A percentile compares a stretch with the other conserved stretches of the same genome.
phyloP scores from a whole-genome alignment of 208 protist species.

The Leptomonas pyrrhocoris region DNA sequence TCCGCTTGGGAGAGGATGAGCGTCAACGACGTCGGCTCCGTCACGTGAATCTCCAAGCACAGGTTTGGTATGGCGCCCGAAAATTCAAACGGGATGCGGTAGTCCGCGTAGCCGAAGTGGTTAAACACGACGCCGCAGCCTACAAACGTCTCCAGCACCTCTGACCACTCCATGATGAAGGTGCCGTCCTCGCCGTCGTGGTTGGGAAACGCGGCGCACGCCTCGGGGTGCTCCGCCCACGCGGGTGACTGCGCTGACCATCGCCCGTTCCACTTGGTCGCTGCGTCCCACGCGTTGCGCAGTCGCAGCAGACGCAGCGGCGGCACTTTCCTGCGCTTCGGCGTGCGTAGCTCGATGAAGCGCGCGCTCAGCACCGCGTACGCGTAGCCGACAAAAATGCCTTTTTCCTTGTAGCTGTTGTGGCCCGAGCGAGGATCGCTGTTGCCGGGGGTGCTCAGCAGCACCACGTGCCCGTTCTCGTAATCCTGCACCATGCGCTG shows the following conservation, averaged over 20 bases:
- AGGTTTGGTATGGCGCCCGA: constrained; percentile 34
- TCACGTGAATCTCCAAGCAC: constrained; percentile 50
- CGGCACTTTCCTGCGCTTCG: constrained; percentile 21
- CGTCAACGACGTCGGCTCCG: constrained; percentile 39
- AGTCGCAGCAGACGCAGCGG: constrained; percentile 46
- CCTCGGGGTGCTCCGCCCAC: constrained; percentile 55
- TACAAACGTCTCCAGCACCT: constrained; percentile 54
- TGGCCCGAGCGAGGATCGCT: constrained; percentile 26
- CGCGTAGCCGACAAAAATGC: constrained; percentile 54
- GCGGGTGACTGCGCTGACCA: constrained; percentile 46
- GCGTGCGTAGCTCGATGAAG: constrained; percentile 13
- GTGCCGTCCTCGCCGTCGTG: constrained; percentile 45
- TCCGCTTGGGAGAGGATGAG: constrained; percentile 63
- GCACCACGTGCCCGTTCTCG: constrained; percentile 44
- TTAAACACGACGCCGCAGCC: constrained; percentile 57
- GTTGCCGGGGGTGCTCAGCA: constrained; percentile 56
- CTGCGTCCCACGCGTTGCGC: constrained; percentile 65
- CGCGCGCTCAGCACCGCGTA: constrained; percentile 50
- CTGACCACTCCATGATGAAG: constrained; percentile 59
- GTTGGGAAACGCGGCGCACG: constrained; percentile 37
- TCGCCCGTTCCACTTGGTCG: constrained; percentile 53
- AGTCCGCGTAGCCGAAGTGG: constrained; percentile 47
- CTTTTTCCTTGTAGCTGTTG: constrained; percentile 42
- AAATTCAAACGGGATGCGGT: constrained; percentile 62
- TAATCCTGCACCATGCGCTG: constrained; percentile 41